These are phyloP conservation scores for Teunomyces funiuensis DNA, from an alignment of 805 yeast genomes.

Conservation along the genomic window DNA sequence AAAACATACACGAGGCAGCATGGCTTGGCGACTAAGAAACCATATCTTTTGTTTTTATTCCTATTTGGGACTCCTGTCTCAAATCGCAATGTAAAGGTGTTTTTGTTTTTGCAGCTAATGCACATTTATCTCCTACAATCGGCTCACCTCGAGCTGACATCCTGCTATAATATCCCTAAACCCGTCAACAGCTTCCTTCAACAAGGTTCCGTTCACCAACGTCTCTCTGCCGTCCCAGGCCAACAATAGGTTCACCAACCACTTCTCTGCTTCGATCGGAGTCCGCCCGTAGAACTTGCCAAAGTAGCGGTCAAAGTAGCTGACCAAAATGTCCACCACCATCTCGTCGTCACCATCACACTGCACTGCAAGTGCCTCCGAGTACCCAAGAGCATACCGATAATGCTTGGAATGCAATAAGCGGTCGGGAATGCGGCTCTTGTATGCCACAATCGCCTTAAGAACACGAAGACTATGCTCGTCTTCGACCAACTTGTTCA, in stretches of 20 bases:
- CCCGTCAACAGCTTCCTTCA: slow-evolving; percentile 10
- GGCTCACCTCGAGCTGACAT: slow-evolving; percentile 5
- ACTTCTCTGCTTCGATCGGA: slow-evolving; percentile 12
- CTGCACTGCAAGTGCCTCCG: slow-evolving; percentile 3
- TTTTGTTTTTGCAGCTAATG: not conserved
- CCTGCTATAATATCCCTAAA: slow-evolving; percentile 8
- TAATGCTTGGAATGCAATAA: slow-evolving; percentile 6
- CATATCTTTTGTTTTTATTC: not conserved
- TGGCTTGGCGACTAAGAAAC: no score
- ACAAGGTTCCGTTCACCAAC: slow-evolving; percentile 7
- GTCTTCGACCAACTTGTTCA: slow-evolving; percentile 11
- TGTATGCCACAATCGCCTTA: slow-evolving; percentile 13
- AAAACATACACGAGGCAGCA: no score
- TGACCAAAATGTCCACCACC: slow-evolving; percentile 9
- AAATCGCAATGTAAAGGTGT: not conserved
- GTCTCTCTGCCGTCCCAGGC: slow-evolving; percentile 8
- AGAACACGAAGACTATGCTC: slow-evolving; percentile 6
- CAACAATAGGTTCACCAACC: slow-evolving; percentile 12
- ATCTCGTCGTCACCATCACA: slow-evolving; percentile 8
- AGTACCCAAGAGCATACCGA: slow-evolving; percentile 8
- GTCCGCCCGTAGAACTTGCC: slow-evolving; percentile 12
- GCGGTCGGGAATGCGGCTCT: slow-evolving; percentile 12
- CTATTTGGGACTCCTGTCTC: not conserved
- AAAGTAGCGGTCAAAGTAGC: slow-evolving; percentile 15
- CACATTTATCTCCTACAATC: not conserved